Base-by-base conservation (phyloP, 192 early-diverging fungal species). In the Gryganskiella cystojenkinii region DNA sequence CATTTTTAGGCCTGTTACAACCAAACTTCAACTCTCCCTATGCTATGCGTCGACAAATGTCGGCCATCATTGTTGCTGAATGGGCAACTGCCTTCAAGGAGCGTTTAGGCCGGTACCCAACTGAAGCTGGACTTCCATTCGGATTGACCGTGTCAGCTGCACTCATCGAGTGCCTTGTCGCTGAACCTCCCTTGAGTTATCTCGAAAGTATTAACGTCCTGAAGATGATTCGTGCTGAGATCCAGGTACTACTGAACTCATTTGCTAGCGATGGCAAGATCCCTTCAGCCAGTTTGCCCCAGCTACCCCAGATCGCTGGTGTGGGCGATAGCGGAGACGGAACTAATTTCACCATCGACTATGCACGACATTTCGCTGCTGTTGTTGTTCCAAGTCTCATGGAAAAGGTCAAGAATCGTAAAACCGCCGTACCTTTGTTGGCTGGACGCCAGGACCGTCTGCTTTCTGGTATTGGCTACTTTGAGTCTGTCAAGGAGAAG, bases 41-140 rank as follows among this genome's bases (percentile, higher is more conserved):
- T 87, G 92, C 93, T 24, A 83, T 92, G 51, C 93, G 96, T 54
- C 87, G 92, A 20, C 89, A 93, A 66, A 80, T 96, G 49, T 87
- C 89, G 3, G 84, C 89, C 50, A 86, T 95, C 24, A 81, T 94
- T 0, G 78, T 94, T 33, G 94, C 97, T 57, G 95, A 96, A 70
- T 92, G 92, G 84, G 91, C 92, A 7, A 67, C 84, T 30, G 87
- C 90, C 11, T 78, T 87, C 40, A 71, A 67, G 24, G 82, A 81
- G 13, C 54, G 66, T 22, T 62, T 68, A n/a, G 61, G 57, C 4
- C 61, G 56, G 22, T 75, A 70, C n/a, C 74, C 68, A 2, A 71
- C 76, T 0, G 67, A 80, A 17, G 56, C 68, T 3, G 58, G 63
- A 25, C 45, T 83, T 17, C 81, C 85, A 17, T 84, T 93, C 42